A percentile compares a stretch with the other conserved stretches of the same genome.
These are phyloP conservation scores for Globisporangium recalcitrans DNA, from an alignment of 352 stramenopile genomes.

Conservation along the genomic window DNA sequence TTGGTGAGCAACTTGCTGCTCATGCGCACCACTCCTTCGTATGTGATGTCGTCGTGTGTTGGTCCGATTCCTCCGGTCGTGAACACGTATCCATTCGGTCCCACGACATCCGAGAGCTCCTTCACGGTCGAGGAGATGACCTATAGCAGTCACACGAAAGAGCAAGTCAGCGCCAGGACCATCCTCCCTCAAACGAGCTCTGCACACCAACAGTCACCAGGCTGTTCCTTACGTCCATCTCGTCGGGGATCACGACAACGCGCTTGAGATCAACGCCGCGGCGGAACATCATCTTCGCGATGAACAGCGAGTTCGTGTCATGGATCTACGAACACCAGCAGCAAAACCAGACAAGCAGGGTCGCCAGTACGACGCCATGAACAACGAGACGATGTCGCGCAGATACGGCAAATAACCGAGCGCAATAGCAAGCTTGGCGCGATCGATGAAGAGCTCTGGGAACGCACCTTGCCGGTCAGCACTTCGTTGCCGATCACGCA, in stretches of 20 bases:
- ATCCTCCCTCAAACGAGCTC: background rate
- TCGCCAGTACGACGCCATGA: background rate
- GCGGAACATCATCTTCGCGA: conserved; percentile 77
- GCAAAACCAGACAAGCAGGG: background rate
- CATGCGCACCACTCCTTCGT: conserved; percentile 69
- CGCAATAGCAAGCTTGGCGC: background rate
- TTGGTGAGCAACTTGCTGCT: too few species aligned
- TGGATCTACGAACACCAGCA: conserved; percentile 41
- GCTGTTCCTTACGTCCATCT: conserved; percentile 41
- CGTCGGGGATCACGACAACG: conserved; percentile 74
- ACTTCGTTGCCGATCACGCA: conserved; percentile 86
- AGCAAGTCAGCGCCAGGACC: background rate
- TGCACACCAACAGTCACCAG: background rate
- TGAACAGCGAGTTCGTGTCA: conserved; percentile 83
- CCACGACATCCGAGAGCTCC: conserved; percentile 67
- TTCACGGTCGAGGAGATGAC: conserved; percentile 70
- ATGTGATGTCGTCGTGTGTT: conserved; percentile 87
- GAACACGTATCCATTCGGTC: conserved; percentile 75
- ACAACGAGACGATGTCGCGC: background rate
- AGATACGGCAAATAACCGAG: background rate
- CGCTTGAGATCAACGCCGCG: conserved; percentile 74
- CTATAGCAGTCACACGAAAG: conserved; percentile 16
- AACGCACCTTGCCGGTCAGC: conserved; percentile 67
- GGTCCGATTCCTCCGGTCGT: conserved; percentile 81
- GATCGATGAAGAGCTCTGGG: background rate